Evolutionary conservation across 169 alveolate genomes (phyloP), one percentile per base, ranked within the genome.

Genomic region (Plasmodium gaboni): DNA sequence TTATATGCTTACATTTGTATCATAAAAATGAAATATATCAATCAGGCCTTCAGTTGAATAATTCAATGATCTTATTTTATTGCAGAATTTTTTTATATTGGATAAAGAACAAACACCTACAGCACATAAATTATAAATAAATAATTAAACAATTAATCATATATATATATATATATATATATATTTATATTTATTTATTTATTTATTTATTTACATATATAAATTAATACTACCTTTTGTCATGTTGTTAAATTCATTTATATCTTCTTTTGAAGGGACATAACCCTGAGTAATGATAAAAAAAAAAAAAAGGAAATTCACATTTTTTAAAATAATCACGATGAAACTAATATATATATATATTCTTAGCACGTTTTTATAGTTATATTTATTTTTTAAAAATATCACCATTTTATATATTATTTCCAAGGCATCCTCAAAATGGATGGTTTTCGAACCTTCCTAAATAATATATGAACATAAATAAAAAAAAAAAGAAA

Each of bases 221-320:
- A 28, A 0, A 28, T 28, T 28, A 28, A 28, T 28, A 28, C 68
- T 6, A 80, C 90, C 90, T 24, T 67, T 80, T 57, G 78, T 80
- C 48, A 38, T 51, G 17, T 46, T 15, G 8, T 19, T 51, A 80
- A 80, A 80, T 28, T 67, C 90, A 24, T 65, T 80, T 15, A 80
- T 80, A 51, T 80, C 83, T 19, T 80, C 90, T 61, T 80, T 65
- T 22, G 90, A 80, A 9, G 90, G 90, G 24, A 67, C 78, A 55
- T 53, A 68, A 38, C 90, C 90, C 90, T 80, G 68, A 28, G n/a
- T 22, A 50, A 70, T 42, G 46, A 80, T 59, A 50, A 76, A 46
- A 68, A 32, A 64, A 32, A 76, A 46, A 68, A 32, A 64, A 32
- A 42, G 15, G 46, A 8, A 22, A 15, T 57, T 74, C 2, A 22